Conservation (phyloP, 2,329 filamentous ascomycete species). For the Fusarium miscanthi region DNA sequence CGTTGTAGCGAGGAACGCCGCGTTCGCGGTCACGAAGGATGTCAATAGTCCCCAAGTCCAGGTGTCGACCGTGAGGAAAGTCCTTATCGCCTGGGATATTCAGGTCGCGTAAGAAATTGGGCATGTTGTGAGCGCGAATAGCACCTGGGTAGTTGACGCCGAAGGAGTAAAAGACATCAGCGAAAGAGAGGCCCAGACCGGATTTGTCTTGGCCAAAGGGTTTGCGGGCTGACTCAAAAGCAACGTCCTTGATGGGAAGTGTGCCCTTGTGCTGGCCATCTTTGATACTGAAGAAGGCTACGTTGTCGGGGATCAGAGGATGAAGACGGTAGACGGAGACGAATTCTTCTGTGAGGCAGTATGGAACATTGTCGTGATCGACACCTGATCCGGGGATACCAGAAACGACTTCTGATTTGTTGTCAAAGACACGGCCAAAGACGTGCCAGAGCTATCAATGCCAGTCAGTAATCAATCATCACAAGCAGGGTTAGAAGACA, state of each 20-base stretch:
- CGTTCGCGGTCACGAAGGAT: conserved; percentile 31
- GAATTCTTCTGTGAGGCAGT: conserved; percentile 22
- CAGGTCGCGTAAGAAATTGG: conserved; percentile 18
- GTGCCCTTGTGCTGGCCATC: conserved; percentile 6
- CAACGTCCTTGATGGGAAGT: conserved; percentile 11
- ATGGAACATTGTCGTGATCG: conserved; percentile 11
- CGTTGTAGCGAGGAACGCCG: conserved; percentile 24
- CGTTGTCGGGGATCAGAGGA: conserved; percentile 16
- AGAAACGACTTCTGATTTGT: conserved; percentile 25
- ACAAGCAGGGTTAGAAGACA: rapidly evolving
- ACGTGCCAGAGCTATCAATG: neutral
- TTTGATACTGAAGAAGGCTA: conserved; percentile 23
- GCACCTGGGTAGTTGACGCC: conserved; percentile 20
- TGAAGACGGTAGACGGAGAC: conserved; percentile 27
- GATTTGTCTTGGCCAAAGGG: neutral
- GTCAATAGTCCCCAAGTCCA: conserved; percentile 25
- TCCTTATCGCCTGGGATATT: conserved; percentile 5
- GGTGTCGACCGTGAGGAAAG: conserved; percentile 11
- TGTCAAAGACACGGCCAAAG: conserved; percentile 14
- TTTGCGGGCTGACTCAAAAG: conserved; percentile 17
- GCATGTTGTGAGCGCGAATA: conserved; percentile 28
- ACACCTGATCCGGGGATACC: conserved; percentile 26
- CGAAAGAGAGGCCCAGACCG: neutral
- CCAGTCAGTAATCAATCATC: neutral
- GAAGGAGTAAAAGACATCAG: conserved; percentile 26